Evolutionary conservation across 805 yeast species (phyloP), one percentile per base, ranked within the genome.

Genomic region (Wickerhamomyces canadensis): DNA sequence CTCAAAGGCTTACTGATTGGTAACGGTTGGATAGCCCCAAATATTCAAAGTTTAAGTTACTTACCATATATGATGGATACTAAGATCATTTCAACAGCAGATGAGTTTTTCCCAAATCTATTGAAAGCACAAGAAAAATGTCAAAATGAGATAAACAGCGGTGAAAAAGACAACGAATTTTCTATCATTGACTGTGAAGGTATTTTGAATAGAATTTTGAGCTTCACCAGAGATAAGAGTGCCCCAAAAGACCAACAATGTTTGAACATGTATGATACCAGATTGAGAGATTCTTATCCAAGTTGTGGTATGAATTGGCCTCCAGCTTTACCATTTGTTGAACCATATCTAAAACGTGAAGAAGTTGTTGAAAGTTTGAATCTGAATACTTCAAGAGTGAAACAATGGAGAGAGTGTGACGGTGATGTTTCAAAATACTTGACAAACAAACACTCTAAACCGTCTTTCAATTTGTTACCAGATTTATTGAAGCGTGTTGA

Each of bases 261-360:
- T 57, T 48, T 75, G 51, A 93, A 93, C 61, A 78, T 88, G 72
- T 91, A 93, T 57, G 95, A 93, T 57, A 74, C 76, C 38, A 72
- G 82, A 26, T 62, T 83, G 36, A 66, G 62, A 26, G 96, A 88
- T 55, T 60, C 78, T 1, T 86, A 68, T 49, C 97, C 98, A 0
- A 62, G 82, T 0, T 93, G 98, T 62, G 98, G 98, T 6, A 69
- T 76, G 75, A 81, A 83, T 57, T 93, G 98, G 98, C 98, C 98
- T 0, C 72, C 71, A 19, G 82, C 74, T 45, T 60, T 84, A 42
- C 62, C 59, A 0, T 42, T 61, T 31, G 78, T 83, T 3, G 59
- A 67, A 1, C 69, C 74, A 15, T 84, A 80, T 54, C 67, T 84
- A 38, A 64, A 67, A 28, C 49, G 59, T 2, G 59, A 61, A 3